These are phyloP conservation scores for Aspergillus haitiensis DNA, from an alignment of 495 filamentous ascomycete species.

Conservation along the genomic window DNA sequence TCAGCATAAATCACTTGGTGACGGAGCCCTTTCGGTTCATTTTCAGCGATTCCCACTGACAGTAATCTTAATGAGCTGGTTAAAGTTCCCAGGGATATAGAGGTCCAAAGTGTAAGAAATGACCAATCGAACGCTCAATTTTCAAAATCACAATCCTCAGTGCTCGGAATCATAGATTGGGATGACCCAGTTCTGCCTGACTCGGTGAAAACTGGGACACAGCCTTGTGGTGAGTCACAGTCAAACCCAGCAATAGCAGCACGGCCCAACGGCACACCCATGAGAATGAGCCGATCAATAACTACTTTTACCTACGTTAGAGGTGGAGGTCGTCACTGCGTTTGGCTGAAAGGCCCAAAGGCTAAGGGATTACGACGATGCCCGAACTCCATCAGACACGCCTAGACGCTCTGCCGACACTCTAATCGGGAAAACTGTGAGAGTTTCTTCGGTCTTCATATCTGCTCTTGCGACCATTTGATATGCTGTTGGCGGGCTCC, in stretches of 20 bases:
- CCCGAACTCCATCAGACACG: not conserved
- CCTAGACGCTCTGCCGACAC: not conserved
- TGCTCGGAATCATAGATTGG: not conserved
- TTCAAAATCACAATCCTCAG: too few species aligned
- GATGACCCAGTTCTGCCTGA: not conserved
- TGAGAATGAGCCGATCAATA: not conserved
- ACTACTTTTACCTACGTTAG: constrained; percentile 3
- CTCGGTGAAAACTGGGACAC: not conserved
- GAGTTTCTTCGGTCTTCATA: constrained; percentile 1
- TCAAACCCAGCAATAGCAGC: not conserved
- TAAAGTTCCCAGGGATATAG: not conserved
- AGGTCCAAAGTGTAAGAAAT: not conserved
- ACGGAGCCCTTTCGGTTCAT: too few species aligned
- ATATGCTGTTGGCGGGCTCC: constrained; percentile 3
- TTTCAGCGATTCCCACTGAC: not conserved
- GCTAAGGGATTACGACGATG: not conserved
- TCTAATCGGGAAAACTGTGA: constrained; percentile 4
- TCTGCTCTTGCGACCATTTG: not conserved
- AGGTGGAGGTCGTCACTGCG: constrained; percentile 3
- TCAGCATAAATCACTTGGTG: not conserved
- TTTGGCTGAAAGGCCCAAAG: not conserved
- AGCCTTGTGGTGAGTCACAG: constrained; percentile 2
- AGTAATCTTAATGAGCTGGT: not conserved
- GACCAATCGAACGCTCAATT: not conserved
- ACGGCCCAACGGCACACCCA: not conserved